Evolutionary conservation across 768 basidiomycete species (phyloP).

Genomic region (Panaeolus cyanescens): DNA sequence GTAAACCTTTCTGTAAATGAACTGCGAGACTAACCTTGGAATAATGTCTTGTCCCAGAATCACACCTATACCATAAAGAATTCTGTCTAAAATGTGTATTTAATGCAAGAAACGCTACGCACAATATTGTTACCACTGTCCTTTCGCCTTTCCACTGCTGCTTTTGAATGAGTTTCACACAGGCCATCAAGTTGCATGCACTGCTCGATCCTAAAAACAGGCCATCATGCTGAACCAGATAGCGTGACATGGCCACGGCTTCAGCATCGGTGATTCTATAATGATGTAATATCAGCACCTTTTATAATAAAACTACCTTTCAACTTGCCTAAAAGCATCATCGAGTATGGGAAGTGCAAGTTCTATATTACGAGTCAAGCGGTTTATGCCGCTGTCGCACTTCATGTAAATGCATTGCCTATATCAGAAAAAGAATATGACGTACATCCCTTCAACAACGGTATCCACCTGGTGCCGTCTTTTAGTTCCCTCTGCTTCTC

Average conservation of each 20-base stretch:
- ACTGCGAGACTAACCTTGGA: constrained; percentile 66
- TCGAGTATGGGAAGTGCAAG: constrained; percentile 83
- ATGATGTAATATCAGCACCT: background rate
- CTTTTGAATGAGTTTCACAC: constrained; percentile 74
- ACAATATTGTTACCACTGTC: constrained; percentile 87
- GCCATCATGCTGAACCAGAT: constrained; percentile 88
- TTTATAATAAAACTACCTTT: background rate
- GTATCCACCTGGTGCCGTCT: constrained; percentile 95
- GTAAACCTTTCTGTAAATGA: background rate
- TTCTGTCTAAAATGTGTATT: too few relatives aligned
- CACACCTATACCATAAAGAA: too few relatives aligned
- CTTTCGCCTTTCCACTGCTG: constrained; percentile 60
- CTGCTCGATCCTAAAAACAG: constrained; percentile 95
- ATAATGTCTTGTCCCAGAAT: constrained; percentile 90
- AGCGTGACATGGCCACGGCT: constrained; percentile 94
- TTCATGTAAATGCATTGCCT: background rate
- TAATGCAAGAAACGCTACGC: too few relatives aligned
- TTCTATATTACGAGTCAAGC: constrained; percentile 88
- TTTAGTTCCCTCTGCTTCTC: constrained; percentile 92
- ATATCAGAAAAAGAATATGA: constrained; percentile 2
- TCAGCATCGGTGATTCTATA: constrained; percentile 87
- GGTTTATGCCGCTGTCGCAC: constrained; percentile 79
- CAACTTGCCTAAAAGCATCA: constrained; percentile 78
- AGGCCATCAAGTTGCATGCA: constrained; percentile 95
- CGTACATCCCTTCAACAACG: constrained; percentile 88